A percentile compares a stretch with the other conserved stretches of the same genome.
Conservation (phyloP, 768 basidiomycete species). For the Amanita subjunquillea region DNA sequence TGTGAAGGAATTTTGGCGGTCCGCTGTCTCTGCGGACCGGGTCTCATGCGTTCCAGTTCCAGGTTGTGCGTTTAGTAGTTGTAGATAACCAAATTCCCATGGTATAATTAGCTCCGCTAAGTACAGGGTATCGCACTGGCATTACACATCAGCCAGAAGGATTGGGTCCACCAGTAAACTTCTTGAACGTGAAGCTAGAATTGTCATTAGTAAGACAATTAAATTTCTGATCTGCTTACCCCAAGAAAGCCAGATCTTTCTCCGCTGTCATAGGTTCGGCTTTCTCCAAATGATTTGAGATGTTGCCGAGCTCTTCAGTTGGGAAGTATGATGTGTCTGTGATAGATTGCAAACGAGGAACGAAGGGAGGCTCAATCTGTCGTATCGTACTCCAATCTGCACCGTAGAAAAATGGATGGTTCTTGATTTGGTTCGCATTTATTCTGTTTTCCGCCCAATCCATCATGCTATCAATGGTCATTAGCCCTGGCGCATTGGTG, state of each 20-base stretch:
- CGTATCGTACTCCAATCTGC: slow-evolving; percentile 91
- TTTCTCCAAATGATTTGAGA: slow-evolving; percentile 46
- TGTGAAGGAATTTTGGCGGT: background rate
- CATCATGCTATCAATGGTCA: slow-evolving; percentile 55
- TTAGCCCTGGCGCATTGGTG: background rate
- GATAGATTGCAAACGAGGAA: slow-evolving; percentile 84
- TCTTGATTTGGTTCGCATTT: slow-evolving; percentile 79
- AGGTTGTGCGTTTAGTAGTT: background rate
- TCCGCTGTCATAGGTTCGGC: slow-evolving; percentile 56
- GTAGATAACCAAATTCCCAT: slow-evolving; percentile 1
- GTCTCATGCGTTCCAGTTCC: background rate
- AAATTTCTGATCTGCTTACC: slow-evolving; percentile 24
- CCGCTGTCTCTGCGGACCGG: background rate
- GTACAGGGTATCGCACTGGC: background rate
- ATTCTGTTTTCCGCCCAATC: slow-evolving; percentile 71
- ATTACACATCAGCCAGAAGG: slow-evolving; percentile 7
- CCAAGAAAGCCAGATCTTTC: slow-evolving; percentile 59
- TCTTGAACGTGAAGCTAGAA: slow-evolving; percentile 76
- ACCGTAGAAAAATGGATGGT: slow-evolving; percentile 89
- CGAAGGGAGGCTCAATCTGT: slow-evolving; percentile 92
- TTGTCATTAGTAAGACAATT: background rate
- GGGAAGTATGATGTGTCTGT: slow-evolving; percentile 97
- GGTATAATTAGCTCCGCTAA: slow-evolving; percentile 3
- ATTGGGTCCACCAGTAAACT: slow-evolving; percentile 37
- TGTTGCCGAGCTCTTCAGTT: slow-evolving; percentile 79